Evolutionary conservation across 73 alveolate genomes (phyloP).

Genomic region (Urostyla sp.): DNA sequence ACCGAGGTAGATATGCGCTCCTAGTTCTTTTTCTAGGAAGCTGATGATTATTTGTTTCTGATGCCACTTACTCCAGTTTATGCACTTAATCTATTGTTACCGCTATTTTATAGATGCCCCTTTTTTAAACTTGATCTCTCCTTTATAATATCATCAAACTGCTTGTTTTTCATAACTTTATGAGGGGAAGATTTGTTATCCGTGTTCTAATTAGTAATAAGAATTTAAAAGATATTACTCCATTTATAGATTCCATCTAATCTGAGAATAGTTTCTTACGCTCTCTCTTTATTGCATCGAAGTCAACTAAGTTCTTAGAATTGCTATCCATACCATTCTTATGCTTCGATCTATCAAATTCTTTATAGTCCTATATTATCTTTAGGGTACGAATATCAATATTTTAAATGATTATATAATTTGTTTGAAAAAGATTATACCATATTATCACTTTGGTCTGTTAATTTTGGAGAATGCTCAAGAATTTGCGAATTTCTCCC

Average conservation of each 20-base stretch:
- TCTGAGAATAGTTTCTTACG: conserved; percentile 10
- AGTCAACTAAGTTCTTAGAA: conserved; percentile 12
- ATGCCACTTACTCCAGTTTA: neutral
- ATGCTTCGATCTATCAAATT: neutral
- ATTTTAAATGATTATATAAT: conserved; percentile 6
- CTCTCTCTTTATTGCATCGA: conserved; percentile 25
- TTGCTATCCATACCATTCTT: conserved; percentile 23
- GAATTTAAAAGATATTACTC: no score
- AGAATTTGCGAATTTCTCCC: no score
- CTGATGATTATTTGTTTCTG: neutral
- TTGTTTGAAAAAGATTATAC: conserved; percentile 24
- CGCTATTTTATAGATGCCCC: neutral
- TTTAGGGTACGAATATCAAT: neutral
- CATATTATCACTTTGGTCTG: no score
- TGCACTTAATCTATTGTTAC: neutral
- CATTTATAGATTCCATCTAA: no score
- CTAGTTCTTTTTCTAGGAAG: neutral
- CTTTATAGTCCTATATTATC: conserved; percentile 14
- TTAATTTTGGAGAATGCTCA: no score
- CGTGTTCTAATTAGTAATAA: no score
- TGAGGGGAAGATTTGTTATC: conserved; percentile 23
- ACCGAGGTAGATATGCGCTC: neutral
- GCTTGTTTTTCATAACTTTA: neutral
- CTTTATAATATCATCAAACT: neutral
- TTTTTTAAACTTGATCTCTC: neutral